Conservation (phyloP, 2,329 filamentous ascomycete genomes). For the Xylaria sp. region DNA sequence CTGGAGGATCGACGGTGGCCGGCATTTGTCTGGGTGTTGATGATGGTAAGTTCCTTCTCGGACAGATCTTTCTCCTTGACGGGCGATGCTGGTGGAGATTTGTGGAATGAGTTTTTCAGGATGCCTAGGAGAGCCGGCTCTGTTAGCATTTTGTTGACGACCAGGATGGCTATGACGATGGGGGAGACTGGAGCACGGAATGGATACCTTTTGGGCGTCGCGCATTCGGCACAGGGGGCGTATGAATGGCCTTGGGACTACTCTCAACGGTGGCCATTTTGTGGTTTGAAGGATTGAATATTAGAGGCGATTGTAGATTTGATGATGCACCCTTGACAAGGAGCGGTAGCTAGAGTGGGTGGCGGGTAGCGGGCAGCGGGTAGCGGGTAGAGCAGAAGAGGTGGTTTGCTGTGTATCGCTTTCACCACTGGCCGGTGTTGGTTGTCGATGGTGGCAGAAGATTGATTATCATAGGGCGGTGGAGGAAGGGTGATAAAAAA, state of each 20-base stretch:
- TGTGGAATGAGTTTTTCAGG: constrained; percentile 86
- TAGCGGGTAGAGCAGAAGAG: too few relatives aligned
- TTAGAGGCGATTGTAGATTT: background rate
- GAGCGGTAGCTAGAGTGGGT: too few relatives aligned
- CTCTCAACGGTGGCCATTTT: constrained; percentile 49
- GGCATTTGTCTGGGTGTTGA: constrained; percentile 95
- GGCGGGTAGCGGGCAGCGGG: too few relatives aligned
- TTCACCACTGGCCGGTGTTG: background rate
- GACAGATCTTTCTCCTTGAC: constrained; percentile 65
- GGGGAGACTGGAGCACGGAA: background rate
- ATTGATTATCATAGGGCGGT: background rate
- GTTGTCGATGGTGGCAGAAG: background rate
- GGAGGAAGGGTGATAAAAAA: background rate
- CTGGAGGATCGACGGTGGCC: constrained; percentile 88
- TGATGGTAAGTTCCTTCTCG: constrained; percentile 89
- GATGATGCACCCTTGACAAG: background rate
- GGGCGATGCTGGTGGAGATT: constrained; percentile 66
- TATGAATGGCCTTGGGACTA: constrained; percentile 44
- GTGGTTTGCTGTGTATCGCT: background rate
- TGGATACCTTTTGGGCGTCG: constrained; percentile 50
- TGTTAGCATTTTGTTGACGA: constrained; percentile 10
- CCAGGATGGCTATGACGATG: background rate
- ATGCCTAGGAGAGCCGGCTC: constrained; percentile 71
- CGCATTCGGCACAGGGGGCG: constrained; percentile 37
- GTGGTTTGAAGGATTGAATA: constrained; percentile 4